Evolutionary conservation across 2,329 filamentous ascomycete species (phyloP), one percentile per base, ranked within the genome.

Genomic region (Microthyrium microscopicum): DNA sequence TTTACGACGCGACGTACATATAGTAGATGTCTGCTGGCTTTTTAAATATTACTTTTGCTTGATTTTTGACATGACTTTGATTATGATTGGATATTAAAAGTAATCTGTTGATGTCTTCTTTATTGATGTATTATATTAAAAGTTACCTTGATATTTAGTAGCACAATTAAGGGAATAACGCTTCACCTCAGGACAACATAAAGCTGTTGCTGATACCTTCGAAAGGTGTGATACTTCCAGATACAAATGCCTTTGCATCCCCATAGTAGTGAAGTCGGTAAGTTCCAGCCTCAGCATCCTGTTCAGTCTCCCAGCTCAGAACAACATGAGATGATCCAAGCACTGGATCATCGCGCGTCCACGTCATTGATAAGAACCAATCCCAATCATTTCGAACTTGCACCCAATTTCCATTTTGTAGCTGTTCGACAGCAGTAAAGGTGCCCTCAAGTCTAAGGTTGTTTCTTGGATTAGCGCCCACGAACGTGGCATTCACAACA

Each of bases 381-480:
- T 94, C 85, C 4, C 58, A 57, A 48, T 94, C 87, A 38, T 74
- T 71, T 12, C 73, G 64, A 3, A 89, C 68, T 26, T 60, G 62
- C 5, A 53, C 56, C 87, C 87, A 94, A 0, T 29, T 29, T 49
- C 40, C 41, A 11, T n/a, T 20, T 16, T 63, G 50, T 30, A 70
- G 61, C 46, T 61, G 62, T 58, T 94, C 84, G 1, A 94, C 68
- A 0, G 78, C 70, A 0, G 76, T 76, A 52, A 73, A 94, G 0
- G 83, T 92, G 3, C 64, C 66, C 46, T 81, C 85, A 2, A 82
- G 70, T 2, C 73, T 70, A 20, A 94, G 68, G 42, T 93, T 79
- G 52, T 94, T 94, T 20, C 87, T 70, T 11, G 87, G 87, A 46
- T 93, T 93, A 1, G 85, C 85, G 12, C 77, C 87, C 3, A 87